Percentiles rank a stretch among this genome's conserved stretches.
Conservation (phyloP, 352 stramenopile species). For the Phytophthora foliorum region DNA sequence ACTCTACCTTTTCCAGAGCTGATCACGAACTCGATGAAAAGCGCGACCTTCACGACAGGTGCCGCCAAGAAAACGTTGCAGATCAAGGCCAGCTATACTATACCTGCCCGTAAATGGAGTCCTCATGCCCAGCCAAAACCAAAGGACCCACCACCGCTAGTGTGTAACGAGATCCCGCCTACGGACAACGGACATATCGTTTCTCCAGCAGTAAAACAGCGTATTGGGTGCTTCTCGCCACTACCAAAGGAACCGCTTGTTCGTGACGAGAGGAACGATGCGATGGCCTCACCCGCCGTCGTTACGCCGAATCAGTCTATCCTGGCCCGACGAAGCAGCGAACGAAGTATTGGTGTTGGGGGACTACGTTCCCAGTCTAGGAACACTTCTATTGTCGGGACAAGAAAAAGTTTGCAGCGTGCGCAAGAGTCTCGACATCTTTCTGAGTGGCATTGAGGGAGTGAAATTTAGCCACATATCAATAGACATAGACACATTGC, state of each 20-base stretch:
- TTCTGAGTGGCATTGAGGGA: slow-evolving; percentile 8
- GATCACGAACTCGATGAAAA: slow-evolving; percentile 74
- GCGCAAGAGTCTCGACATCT: slow-evolving; percentile 30
- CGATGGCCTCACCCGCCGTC: slow-evolving; percentile 10
- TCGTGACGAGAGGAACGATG: slow-evolving; percentile 47
- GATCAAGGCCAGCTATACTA: slow-evolving; percentile 68
- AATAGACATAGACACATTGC: background rate
- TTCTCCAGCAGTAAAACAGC: slow-evolving; percentile 54
- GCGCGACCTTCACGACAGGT: slow-evolving; percentile 44
- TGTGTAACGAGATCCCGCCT: slow-evolving; percentile 68
- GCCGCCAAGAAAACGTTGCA: slow-evolving; percentile 76
- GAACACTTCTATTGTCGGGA: slow-evolving; percentile 23
- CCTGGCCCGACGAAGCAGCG: slow-evolving; percentile 24
- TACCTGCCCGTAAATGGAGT: slow-evolving; percentile 70
- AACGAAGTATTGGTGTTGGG: slow-evolving; percentile 19
- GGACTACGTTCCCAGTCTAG: slow-evolving; percentile 24
- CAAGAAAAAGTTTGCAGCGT: slow-evolving; percentile 29
- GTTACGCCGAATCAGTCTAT: slow-evolving; percentile 9
- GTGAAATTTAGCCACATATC: slow-evolving; percentile 2
- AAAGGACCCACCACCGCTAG: slow-evolving; percentile 60
- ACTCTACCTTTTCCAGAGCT: slow-evolving; percentile 49
- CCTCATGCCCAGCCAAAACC: slow-evolving; percentile 50
- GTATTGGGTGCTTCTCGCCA: slow-evolving; percentile 50
- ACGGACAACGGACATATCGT: slow-evolving; percentile 67
- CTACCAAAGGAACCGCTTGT: slow-evolving; percentile 65